Evolutionary conservation across 345 rosid genomes (phyloP).

Genomic region (Syzygium aromaticum): DNA sequence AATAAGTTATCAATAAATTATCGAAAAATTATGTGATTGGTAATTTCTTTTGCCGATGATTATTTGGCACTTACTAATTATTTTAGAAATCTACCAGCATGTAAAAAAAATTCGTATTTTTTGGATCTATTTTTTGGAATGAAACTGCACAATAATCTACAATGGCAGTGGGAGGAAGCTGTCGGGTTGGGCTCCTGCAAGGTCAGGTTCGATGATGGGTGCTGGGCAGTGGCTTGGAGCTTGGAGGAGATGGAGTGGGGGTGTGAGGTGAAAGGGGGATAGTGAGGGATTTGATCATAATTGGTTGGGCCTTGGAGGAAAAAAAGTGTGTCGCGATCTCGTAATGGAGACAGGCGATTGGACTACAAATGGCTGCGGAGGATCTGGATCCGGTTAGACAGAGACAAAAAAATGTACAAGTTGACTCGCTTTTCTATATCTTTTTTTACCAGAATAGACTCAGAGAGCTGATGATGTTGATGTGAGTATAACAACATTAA

Average conservation of each 20-base stretch:
- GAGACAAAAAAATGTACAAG: background rate
- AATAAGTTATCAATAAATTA: no score
- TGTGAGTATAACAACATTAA: background rate
- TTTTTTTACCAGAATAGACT: background rate
- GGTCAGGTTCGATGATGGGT: no score
- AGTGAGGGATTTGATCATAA: background rate
- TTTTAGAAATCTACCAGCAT: no score
- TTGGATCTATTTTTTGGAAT: no score
- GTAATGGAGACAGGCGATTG: background rate
- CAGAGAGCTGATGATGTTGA: background rate
- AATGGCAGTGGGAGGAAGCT: no score
- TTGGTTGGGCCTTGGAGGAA: background rate
- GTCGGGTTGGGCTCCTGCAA: no score
- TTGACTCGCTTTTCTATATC: background rate
- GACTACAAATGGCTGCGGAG: background rate
- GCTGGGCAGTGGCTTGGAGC: no score
- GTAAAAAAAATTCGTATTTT: no score
- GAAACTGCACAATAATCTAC: no score
- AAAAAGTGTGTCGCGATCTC: background rate
- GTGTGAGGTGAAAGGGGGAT: background rate
- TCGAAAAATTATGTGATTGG: no score
- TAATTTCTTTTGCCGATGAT: no score
- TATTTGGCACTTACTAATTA: no score
- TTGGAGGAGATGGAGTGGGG: background rate
- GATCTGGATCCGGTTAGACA: background rate